A percentile compares a stretch with the other conserved stretches of the same genome.
phyloP scores from a whole-genome alignment of 495 filamentous ascomycete genomes.

The Penicillium cinerascens region DNA sequence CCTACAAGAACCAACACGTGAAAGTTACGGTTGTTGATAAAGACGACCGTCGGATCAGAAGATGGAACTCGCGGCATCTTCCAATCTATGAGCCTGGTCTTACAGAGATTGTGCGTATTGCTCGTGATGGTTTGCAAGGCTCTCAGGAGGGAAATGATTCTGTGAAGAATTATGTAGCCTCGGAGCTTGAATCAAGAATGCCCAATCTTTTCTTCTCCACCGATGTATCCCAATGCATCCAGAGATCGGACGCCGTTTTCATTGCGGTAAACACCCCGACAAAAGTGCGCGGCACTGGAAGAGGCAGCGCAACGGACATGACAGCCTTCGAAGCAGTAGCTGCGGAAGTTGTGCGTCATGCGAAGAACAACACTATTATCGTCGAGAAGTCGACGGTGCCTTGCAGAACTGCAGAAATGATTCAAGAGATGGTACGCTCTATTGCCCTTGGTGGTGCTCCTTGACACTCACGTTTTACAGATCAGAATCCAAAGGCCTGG shows the following conservation, averaged over 20 bases:
- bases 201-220: conserved; percentile 67
- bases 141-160: not conserved
- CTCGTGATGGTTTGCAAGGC: conserved; percentile 8
- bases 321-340: conserved; percentile 64
- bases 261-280: conserved; percentile 79
- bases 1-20: conserved; percentile 63
- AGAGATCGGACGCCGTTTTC: conserved; percentile 66
- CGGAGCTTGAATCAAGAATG: not conserved
- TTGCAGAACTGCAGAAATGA: conserved; percentile 64
- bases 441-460: not conserved
- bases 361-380: conserved; percentile 63
- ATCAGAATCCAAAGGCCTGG: conserved; percentile 22
- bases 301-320: conserved; percentile 66
- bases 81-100: conserved; percentile 57
- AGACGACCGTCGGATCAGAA: conserved; percentile 57
- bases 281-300: conserved; percentile 63
- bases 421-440: conserved; percentile 57
- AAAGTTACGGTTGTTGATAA: conserved; percentile 69
- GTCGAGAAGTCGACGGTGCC: conserved; percentile 82
- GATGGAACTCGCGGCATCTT: conserved; percentile 69
- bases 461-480: not conserved
- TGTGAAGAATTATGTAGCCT: not conserved
- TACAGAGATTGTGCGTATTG: conserved; percentile 38
- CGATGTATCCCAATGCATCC: conserved; percentile 56
- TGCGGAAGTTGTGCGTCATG: conserved; percentile 59